Base-by-base conservation (phyloP, 225 moss, liverwort and hornwort species). In the Lunularia cruciata region DNA sequence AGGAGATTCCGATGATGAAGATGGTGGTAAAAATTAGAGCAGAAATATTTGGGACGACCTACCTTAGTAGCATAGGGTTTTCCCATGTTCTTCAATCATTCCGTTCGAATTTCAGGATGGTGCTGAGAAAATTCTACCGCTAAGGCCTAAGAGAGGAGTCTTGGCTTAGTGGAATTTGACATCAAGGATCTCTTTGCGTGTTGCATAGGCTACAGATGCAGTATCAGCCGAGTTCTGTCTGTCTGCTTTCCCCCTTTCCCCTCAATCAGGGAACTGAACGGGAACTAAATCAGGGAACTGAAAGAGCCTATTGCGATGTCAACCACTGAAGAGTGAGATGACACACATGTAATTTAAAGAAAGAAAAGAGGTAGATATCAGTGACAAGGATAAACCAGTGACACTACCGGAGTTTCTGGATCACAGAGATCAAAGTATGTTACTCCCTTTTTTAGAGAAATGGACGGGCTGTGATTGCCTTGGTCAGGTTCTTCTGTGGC, bases 1-100 rank as follows among this genome's bases (percentile, higher is more conserved):
- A 75, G 98, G 98, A 71, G 98, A 98, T 74, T 98, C 98, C 8
- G 98, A 98, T 71, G 98, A 98, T 26, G 98, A 98, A 69, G 98
- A 98, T 54, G 98, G 96, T 63, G 92, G 90, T 35, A 98, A 85
- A 68, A 87, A 72, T 62, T 96, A 84, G 78, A 64, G 7, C 0
- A 49, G 27, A 30, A 28, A 64, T 3, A 15, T 8, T 5, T 27
- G 46, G 15, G 16, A n/a, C 7, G 16, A 31, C 28, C 16, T 64
- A 32, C 49, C 0, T 43, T 45, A 31, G 27, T 45, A 6, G n/a
- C n/a, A n/a, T n/a, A n/a, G n/a, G n/a, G n/a, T 25, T 43, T 43
- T 28, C 6, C 22, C 2, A 3, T 63, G 14, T 22, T 5, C 6
- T 51, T 36, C 36, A 25, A 28, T 52, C 2, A 13, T 51, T 51